Percentiles rank a stretch among this genome's conserved stretches.
Conservation (phyloP, 148 eudicot genomes). For the Rhododendron griersonianum region DNA sequence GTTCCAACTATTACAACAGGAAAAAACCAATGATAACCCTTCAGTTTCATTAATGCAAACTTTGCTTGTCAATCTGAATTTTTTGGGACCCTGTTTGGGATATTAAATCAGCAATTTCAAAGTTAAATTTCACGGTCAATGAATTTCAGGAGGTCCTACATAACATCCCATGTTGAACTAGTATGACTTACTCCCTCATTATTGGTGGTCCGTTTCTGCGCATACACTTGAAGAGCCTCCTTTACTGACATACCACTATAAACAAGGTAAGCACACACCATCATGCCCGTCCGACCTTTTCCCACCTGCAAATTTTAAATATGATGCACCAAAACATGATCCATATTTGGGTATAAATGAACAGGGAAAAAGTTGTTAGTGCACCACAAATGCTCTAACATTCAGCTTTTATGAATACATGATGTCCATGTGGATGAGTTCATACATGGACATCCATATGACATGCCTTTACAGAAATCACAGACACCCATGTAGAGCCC, state of each 20-base stretch:
- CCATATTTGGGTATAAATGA: not conserved
- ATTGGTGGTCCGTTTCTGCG: conserved; percentile 52
- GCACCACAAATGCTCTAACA: not conserved
- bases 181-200: conserved; percentile 48
- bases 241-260: conserved; percentile 53
- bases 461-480: not conserved
- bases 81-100: not conserved
- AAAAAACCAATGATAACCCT: not conserved
- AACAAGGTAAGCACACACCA: conserved; percentile 53
- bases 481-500: too few relatives aligned
- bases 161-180: not conserved
- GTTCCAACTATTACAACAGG: not conserved
- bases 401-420: not conserved
- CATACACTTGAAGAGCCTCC: conserved; percentile 58
- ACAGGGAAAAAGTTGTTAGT: not conserved
- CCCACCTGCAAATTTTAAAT: conserved; percentile 42
- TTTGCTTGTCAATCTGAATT: not conserved
- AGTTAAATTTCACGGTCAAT: not conserved
- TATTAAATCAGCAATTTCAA: not conserved
- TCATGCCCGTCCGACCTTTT: conserved; percentile 63
- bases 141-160: not conserved
- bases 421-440: not conserved
- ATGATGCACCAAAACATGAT: not conserved
- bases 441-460: not conserved
- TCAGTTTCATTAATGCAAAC: not conserved